phyloP scores from a whole-genome alignment of 1,139 yeast genomes.

The Nakaseomyces sp. region DNA sequence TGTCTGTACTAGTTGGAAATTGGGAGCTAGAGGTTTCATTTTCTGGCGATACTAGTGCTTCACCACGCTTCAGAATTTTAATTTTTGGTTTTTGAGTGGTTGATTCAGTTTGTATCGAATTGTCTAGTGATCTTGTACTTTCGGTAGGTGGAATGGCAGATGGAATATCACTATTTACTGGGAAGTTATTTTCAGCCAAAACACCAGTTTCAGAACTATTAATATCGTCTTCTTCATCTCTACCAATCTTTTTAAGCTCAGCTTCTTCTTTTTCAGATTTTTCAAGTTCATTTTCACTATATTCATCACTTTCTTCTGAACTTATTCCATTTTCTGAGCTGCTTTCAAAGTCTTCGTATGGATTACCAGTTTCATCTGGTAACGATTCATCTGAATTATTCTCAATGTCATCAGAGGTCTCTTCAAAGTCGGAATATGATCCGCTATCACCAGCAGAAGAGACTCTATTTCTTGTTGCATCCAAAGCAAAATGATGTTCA shows the following conservation, averaged over 20 bases:
- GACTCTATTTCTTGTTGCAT: neutral
- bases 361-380: neutral
- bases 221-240: slow-evolving; percentile 1
- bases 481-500: slow-evolving; percentile 2
- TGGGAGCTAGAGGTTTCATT: neutral
- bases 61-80: slow-evolving; percentile 30
- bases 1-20: neutral
- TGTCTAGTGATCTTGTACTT: slow-evolving; percentile 10
- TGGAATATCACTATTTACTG: slow-evolving; percentile 31
- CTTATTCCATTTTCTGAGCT: slow-evolving; percentile 10
- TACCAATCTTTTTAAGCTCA: neutral
- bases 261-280: slow-evolving; percentile 3
- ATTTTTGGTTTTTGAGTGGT: slow-evolving; percentile 18
- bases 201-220: slow-evolving; percentile 7
- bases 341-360: slow-evolving; percentile 6
- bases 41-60: slow-evolving; percentile 9
- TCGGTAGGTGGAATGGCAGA: slow-evolving; percentile 31
- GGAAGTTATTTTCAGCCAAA: slow-evolving; percentile 10
- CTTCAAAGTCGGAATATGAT: slow-evolving; percentile 2
- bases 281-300: slow-evolving; percentile 7
- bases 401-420: neutral
- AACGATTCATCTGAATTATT: neutral
- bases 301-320: slow-evolving; percentile 13
- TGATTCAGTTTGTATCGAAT: slow-evolving; percentile 2
- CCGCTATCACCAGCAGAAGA: slow-evolving; percentile 2